Evolutionary conservation across 306 rosid genomes (phyloP), one percentile per base, ranked within the genome.

Genomic region (Cicer judaicum): DNA sequence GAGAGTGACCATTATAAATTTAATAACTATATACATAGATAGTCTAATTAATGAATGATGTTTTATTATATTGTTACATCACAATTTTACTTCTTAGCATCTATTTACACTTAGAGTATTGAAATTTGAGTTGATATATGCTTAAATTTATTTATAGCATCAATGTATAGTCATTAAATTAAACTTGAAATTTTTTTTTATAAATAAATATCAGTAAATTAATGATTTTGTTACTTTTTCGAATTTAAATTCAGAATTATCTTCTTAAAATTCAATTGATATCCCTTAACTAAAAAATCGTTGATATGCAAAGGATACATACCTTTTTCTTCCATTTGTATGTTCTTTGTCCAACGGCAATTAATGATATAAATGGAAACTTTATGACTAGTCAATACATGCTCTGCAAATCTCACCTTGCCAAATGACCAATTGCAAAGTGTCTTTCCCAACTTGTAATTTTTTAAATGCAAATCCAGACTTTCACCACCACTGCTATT

Each of bases 291-390:
- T 36, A 1, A 5, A 36, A 39, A 63, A 8, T 38, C 46, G 11
- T 15, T 6, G 36, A 36, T 19, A 55, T 64, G 65, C 62, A 76
- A 79, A 67, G 8, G 14, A 16, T 7, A 56, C 83, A 8, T 4
- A 94, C 98, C 98, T 85, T 88, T 90, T 73, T 94, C 93, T 88
- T 94, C 95, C 88, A 94, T 85, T 54, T 89, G 88, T 92, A 84
- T 82, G 76, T 84, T 85, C 73, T 79, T 82, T 69, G 85, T 88
- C 84, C 85, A 87, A 10, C 85, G 85, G 9, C 90, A 84, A 74
- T 86, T 91, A 56, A 91, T 92, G 77, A 94, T 86, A 89, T 91
- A 88, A 15, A 94, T 89, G 40, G 98, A 91, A 68, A 94, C 98
- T 80, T 94, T 88, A 70, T 85, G 87, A 42, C 97, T 87, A 55